Evolutionary conservation across 2,329 filamentous ascomycete species (phyloP).

Genomic region (Coniella lustricola): DNA sequence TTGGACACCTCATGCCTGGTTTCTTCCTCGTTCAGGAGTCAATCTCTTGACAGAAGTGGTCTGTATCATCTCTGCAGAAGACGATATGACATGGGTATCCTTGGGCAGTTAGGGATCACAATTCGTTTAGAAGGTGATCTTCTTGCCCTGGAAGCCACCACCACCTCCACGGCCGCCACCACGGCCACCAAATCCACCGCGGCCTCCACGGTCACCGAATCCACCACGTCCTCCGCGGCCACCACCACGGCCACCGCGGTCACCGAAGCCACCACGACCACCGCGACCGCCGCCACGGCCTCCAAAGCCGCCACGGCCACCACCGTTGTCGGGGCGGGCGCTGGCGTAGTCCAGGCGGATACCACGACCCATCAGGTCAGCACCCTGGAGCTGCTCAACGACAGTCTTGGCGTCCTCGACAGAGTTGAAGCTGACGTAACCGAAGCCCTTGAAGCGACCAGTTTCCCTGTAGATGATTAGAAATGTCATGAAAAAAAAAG

Average conservation of each 20-base stretch:
- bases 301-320: constrained; percentile 42
- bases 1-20: background rate
- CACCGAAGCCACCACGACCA: constrained; percentile 29
- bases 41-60: background rate
- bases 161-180: constrained; percentile 31
- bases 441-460: constrained; percentile 84
- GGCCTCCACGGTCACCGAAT: constrained; percentile 35
- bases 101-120: background rate
- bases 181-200: constrained; percentile 41
- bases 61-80: background rate
- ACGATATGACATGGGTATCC: background rate
- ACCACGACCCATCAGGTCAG: constrained; percentile 62
- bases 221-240: constrained; percentile 37
- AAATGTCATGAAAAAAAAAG: constrained; percentile 5
- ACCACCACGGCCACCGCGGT: constrained; percentile 43
- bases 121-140: constrained; percentile 58
- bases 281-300: constrained; percentile 40
- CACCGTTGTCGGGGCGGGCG: constrained; percentile 44
- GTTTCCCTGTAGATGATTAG: constrained; percentile 52
- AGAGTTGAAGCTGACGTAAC: constrained; percentile 77
- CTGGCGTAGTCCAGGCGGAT: constrained; percentile 80
- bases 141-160: constrained; percentile 68
- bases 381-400: constrained; percentile 53
- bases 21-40: background rate
- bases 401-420: constrained; percentile 77